Evolutionary conservation across 768 basidiomycete species (phyloP), one percentile per base, ranked within the genome.

Genomic region (Hericium alpestre): DNA sequence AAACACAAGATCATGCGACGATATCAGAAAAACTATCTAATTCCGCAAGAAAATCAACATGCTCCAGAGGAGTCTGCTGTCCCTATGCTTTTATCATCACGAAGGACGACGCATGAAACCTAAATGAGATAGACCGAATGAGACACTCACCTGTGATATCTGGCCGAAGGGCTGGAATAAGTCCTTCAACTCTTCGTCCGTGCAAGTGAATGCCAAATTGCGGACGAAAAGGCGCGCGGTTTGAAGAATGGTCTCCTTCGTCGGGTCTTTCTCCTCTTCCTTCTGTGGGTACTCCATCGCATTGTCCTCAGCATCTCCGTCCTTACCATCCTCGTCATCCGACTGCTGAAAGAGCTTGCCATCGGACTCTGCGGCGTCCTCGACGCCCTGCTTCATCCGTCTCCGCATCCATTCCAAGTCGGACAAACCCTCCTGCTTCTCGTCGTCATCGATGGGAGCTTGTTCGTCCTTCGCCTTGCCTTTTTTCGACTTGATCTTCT

Each of bases 151-250:
- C 86, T 93, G 87, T 46, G 77, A 77, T 38, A 96, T 67, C 48
- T 80, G 74, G 9, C 94, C 94, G 66, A 80, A 90, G 0, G 79
- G 73, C 3, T 70, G 67, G 68, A 93, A 93, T 2, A 84, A 74
- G 11, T 77, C 75, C 2, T 69, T 65, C 0, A 98, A 71, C 52
- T 96, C 93, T 2, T 74, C 69, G 16, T 87, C 79, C 7, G 86
- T 85, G 57, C 88, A 90, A 0, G 85, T 80, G 65, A 93, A 98
- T 0, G 93, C 77, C n/a, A 99, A 70, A 66, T 98, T 99, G n/a
- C 96, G 90, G 5, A 99, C 73, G 66, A 98, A 98, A 2, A 98
- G 73, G 4, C 94, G 81, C 1, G 82, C 78, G 0, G 93, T 94
- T 56, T 79, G 77, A 4, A 86, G 71, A 54, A 95, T 86, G 1